Percentiles rank a stretch among this genome's conserved stretches.
Conservation (phyloP, 2,329 filamentous ascomycete species). For the Torrubiella hemipterigena region DNA sequence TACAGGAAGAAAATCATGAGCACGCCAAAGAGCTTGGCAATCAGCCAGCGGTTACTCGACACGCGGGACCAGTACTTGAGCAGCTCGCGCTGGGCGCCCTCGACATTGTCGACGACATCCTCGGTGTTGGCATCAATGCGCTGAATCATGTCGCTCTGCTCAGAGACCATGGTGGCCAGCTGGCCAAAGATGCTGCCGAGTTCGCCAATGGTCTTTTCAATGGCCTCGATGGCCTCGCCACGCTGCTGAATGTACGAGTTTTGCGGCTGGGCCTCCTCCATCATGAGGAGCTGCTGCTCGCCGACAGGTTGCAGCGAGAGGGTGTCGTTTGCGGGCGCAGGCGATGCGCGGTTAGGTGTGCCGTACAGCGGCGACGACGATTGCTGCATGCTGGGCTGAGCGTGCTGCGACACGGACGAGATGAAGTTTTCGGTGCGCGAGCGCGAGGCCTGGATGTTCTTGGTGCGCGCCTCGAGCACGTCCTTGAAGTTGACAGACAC, state of each 20-base stretch:
- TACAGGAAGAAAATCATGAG: conserved; percentile 85
- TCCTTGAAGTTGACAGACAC: conserved; percentile 96
- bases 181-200: conserved; percentile 87
- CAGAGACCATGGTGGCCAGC: conserved; percentile 89
- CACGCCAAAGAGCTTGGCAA: conserved; percentile 70
- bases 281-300: conserved; percentile 75
- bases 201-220: conserved; percentile 89
- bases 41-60: conserved; percentile 88
- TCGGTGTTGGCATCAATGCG: conserved; percentile 95
- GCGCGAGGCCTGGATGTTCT: conserved; percentile 91
- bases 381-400: conserved; percentile 55
- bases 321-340: conserved; percentile 59
- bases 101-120: conserved; percentile 96
- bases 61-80: conserved; percentile 96
- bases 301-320: conserved; percentile 72
- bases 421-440: conserved; percentile 95
- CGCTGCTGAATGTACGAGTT: conserved; percentile 89
- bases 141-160: conserved; percentile 97
- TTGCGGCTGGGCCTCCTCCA: conserved; percentile 81
- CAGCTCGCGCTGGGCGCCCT: conserved; percentile 86
- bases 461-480: conserved; percentile 87
- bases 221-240: conserved; percentile 91
- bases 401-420: conserved; percentile 70
- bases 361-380: conserved; percentile 82
- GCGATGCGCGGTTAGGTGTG: conserved; percentile 56